Evolutionary conservation across 1,284 basidiomycete genomes (phyloP).

Genomic region (Boletus sp.): DNA sequence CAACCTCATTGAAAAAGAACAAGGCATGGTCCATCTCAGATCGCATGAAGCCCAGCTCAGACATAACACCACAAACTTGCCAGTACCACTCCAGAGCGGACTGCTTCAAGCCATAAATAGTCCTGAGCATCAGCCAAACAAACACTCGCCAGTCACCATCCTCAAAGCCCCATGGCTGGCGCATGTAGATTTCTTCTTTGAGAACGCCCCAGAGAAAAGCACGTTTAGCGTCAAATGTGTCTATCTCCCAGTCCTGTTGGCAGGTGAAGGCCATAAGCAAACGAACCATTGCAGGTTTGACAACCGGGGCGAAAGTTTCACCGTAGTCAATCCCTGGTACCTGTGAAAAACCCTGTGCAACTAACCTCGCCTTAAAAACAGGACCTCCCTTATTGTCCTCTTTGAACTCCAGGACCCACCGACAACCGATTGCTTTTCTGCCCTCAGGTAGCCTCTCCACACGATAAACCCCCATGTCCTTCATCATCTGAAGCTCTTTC

Average conservation of each 20-base stretch:
- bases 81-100: conserved; percentile 9
- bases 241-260: conserved; percentile 1
- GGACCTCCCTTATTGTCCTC: too few relatives aligned
- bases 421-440: too few relatives aligned
- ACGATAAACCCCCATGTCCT: too few relatives aligned
- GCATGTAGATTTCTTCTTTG: conserved; percentile 14
- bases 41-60: not conserved
- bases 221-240: conserved; percentile 2
- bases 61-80: conserved; percentile 5
- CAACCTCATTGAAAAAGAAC: conserved; percentile 14
- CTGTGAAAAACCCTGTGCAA: too few relatives aligned
- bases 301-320: not conserved
- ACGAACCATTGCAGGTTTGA: not conserved
- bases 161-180: conserved; percentile 5
- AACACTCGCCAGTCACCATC: not conserved
- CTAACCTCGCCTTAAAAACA: too few relatives aligned
- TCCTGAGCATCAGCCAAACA: not conserved
- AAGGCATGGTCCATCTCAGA: conserved; percentile 1
- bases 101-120: conserved; percentile 17
- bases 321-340: too few relatives aligned
- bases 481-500: too few relatives aligned
- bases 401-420: too few relatives aligned
- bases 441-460: too few relatives aligned
- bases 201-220: not conserved
- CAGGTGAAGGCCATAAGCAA: not conserved